Evolutionary conservation across 306 rosid genomes (phyloP), one percentile per base, ranked within the genome.

Genomic region (Cicer pinnatifidum): DNA sequence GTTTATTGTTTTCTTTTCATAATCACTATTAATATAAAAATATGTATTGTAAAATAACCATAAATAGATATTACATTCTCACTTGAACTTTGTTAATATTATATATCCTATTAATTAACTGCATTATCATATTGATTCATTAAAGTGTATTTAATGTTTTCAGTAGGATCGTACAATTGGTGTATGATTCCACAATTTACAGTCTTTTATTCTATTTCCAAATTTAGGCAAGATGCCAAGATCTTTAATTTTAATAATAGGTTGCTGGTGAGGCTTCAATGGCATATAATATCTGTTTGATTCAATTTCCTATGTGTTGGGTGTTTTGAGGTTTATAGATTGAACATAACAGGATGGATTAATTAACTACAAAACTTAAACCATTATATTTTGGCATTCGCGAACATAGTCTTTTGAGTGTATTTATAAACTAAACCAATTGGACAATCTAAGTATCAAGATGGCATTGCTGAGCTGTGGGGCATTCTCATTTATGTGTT

Each of bases 1-100:
- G 10, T 58, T 58, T 11, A 6, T 33, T 58, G 11, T 56, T 56
- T 54, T 56, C 39, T 58, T 33, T 11, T 12, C 15, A 28, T 28
- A 58, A 28, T 23, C 63, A 57, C 13, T 57, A 57, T 20, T 57
- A 9, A 23, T 57, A 56, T 28, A 28, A 28, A 28, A 20, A 10
- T 57, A 17, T 23, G 63, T 10, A 58, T 28, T 39, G 6, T 58
- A 58, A 28, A 28, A 58, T 58, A 33, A 58, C 65, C 65, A 58
- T 20, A 28, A 11, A 9, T 58, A 28, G 38, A 58, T 33, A 11
- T 11, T 35, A 28, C 43, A 58, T 11, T 58, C 9, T 58, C 40
- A 11, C 65, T 11, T 15, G 45, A 13, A 50, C 56, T 50, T 28
- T 28, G 35, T 28, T 28, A 28, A 3, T 28, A 28, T 28, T 28